Conservation (phyloP, 495 filamentous ascomycete genomes). For the Aspergillus cavernicola region DNA sequence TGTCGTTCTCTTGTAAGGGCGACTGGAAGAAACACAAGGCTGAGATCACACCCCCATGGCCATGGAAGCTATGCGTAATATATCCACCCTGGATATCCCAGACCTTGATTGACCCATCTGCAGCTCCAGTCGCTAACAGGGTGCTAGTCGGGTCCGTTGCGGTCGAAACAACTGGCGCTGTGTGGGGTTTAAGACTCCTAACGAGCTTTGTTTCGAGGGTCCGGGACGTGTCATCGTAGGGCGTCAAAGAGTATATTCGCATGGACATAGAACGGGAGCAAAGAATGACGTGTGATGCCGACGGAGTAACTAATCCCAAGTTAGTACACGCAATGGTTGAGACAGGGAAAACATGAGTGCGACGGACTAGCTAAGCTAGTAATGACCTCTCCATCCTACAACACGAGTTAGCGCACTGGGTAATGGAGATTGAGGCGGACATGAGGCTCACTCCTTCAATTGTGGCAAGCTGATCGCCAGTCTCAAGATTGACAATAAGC, state of each 20-base stretch:
- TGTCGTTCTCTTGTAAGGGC: slow-evolving; percentile 33
- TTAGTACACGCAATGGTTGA: slow-evolving; percentile 21
- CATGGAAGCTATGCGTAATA: slow-evolving; percentile 91
- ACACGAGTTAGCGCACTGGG: slow-evolving; percentile 18
- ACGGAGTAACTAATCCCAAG: slow-evolving; percentile 65
- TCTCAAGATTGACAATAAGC: slow-evolving; percentile 78
- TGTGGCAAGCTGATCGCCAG: slow-evolving; percentile 74
- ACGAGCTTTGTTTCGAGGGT: slow-evolving; percentile 62
- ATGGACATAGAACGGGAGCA: slow-evolving; percentile 93
- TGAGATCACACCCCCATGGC: slow-evolving; percentile 85
- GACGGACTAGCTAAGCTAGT: slow-evolving; percentile 75
- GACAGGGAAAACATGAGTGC: neutral
- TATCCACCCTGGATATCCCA: slow-evolving; percentile 93
- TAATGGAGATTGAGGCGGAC: neutral
- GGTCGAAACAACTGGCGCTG: slow-evolving; percentile 78
- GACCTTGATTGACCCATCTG: slow-evolving; percentile 90
- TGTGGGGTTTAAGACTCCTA: slow-evolving; percentile 85
- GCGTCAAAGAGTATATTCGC: slow-evolving; percentile 77
- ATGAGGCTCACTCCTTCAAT: slow-evolving; percentile 75
- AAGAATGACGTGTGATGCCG: slow-evolving; percentile 78
- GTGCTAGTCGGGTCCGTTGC: slow-evolving; percentile 83
- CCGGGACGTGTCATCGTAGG: slow-evolving; percentile 47
- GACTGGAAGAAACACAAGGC: slow-evolving; percentile 89
- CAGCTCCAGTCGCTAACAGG: slow-evolving; percentile 82
- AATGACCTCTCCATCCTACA: slow-evolving; percentile 85